phyloP scores from a whole-genome alignment of 164 flowering plant genomes.

The Vitis riparia region DNA sequence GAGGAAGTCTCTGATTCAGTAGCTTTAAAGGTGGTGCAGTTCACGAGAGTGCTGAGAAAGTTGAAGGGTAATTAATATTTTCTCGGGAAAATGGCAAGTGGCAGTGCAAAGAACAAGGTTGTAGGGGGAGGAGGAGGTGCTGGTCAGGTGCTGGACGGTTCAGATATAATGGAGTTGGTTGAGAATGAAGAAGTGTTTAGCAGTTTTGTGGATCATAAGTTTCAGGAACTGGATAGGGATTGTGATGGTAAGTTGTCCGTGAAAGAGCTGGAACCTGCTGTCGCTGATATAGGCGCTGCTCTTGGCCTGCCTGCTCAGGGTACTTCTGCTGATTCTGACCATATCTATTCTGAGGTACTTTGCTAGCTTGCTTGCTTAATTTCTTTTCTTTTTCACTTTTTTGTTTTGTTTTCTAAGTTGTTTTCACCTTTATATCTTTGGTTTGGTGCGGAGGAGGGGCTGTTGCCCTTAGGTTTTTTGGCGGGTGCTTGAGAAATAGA shows the following conservation, averaged over 20 bases:
- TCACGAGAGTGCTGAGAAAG: too few species aligned
- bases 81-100: slow-evolving; percentile 8
- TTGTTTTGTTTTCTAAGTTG: background rate
- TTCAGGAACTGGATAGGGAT: slow-evolving; percentile 64
- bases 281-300: slow-evolving; percentile 82
- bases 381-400: background rate
- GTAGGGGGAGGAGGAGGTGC: slow-evolving; percentile 11
- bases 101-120: slow-evolving; percentile 14
- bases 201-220: slow-evolving; percentile 76
- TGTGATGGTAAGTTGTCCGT: slow-evolving; percentile 74
- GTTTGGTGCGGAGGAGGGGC: too few species aligned
- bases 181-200: slow-evolving; percentile 69
- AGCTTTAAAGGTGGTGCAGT: too few species aligned
- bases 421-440: background rate
- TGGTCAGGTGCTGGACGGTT: slow-evolving; percentile 76
- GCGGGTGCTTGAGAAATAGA: too few species aligned
- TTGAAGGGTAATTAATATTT: background rate
- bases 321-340: slow-evolving; percentile 72
- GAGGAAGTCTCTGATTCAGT: too few species aligned
- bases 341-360: slow-evolving; percentile 72
- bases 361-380: too few species aligned
- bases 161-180: slow-evolving; percentile 87
- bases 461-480: too few species aligned
- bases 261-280: slow-evolving; percentile 79
- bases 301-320: slow-evolving; percentile 82